Conservation (phyloP, 1,284 basidiomycete species). For the Pascua guehoae region DNA sequence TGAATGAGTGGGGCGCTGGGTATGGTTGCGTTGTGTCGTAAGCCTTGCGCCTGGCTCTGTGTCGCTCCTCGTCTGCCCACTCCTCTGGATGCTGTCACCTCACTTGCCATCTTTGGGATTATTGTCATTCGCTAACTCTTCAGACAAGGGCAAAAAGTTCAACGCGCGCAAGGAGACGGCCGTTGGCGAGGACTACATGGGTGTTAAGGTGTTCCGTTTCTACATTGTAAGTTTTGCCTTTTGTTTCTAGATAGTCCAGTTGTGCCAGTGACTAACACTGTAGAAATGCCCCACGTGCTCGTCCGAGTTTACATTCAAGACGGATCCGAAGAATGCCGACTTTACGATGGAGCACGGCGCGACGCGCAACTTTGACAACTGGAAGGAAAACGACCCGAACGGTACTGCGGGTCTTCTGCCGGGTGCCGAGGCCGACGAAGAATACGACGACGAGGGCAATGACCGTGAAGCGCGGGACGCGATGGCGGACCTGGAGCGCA, state of each 20-base stretch:
- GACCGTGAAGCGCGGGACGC: conserved; percentile 62
- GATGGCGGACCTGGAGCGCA: conserved; percentile 93
- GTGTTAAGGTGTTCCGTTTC: conserved; percentile 70
- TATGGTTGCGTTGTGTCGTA: too few species aligned
- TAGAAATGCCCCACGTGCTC: conserved; percentile 78
- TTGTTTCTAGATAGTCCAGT: neutral
- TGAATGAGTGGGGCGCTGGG: too few species aligned
- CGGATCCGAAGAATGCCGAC: conserved; percentile 96
- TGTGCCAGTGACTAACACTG: conserved; percentile 6
- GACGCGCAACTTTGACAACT: conserved; percentile 80
- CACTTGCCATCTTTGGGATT: too few species aligned
- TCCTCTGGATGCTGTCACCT: too few species aligned
- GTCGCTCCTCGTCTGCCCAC: neutral
- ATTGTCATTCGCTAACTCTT: too few species aligned
- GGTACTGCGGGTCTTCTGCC: conserved; percentile 40
- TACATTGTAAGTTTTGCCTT: conserved; percentile 43
- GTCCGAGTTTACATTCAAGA: conserved; percentile 99
- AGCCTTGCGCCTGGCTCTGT: too few species aligned
- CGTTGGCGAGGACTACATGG: conserved; percentile 93
- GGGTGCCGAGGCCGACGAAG: conserved; percentile 44
- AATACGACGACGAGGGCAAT: conserved; percentile 65
- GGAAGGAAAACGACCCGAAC: conserved; percentile 36
- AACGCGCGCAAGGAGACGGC: conserved; percentile 98
- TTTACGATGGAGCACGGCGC: conserved; percentile 89
- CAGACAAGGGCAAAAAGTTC: conserved; percentile 91